phyloP scores from a whole-genome alignment of 2,329 filamentous ascomycete species.

The Thermomyces lanuginosus region DNA sequence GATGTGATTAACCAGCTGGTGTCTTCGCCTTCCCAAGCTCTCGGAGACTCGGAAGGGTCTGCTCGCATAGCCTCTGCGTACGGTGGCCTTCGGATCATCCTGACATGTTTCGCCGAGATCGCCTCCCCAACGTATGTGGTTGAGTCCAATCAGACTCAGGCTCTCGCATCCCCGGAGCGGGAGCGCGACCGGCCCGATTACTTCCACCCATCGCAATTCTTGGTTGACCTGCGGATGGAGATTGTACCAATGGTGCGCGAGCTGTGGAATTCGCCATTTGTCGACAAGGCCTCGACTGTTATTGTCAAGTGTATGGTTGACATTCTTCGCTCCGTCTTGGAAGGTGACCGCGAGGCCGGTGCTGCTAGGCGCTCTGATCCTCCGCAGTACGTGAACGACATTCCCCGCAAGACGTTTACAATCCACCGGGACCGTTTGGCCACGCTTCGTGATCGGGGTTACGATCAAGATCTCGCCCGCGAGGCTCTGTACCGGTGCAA shows the following conservation, averaged over 20 bases:
- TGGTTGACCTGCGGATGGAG: constrained; percentile 69
- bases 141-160: constrained; percentile 52
- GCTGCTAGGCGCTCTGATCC: constrained; percentile 49
- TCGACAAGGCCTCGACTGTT: constrained; percentile 62
- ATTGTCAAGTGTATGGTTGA: constrained; percentile 68
- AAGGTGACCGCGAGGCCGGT: constrained; percentile 57
- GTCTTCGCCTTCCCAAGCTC: constrained; percentile 24
- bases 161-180: constrained; percentile 36
- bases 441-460: constrained; percentile 31
- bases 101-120: constrained; percentile 64
- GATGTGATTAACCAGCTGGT: constrained; percentile 37
- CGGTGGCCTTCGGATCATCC: constrained; percentile 60
- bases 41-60: constrained; percentile 24
- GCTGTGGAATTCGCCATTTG: constrained; percentile 71
- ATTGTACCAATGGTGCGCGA: constrained; percentile 59
- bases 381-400: constrained; percentile 31
- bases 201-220: constrained; percentile 56
- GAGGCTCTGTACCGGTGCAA: constrained; percentile 76
- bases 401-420: constrained; percentile 36
- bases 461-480: constrained; percentile 46
- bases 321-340: constrained; percentile 62
- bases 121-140: constrained; percentile 61
- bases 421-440: constrained; percentile 34
- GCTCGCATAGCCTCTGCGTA: constrained; percentile 35
- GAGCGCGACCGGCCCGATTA: constrained; percentile 42